Percentiles rank a stretch among this genome's conserved stretches.
phyloP scores from a whole-genome alignment of 75 land plant species.

The Picea sitchensis region DNA sequence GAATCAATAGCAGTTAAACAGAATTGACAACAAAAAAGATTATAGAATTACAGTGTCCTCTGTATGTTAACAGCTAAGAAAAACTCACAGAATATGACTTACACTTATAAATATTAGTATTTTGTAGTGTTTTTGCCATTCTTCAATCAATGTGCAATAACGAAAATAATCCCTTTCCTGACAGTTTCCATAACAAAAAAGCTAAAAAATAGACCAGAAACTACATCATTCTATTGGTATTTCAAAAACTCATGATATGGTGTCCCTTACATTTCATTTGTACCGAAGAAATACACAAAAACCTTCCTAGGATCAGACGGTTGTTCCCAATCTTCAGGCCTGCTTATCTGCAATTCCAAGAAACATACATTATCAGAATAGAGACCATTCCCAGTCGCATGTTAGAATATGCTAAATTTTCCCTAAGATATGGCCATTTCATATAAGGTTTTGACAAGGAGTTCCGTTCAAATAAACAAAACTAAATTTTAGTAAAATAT shows the following conservation, averaged over 20 bases:
- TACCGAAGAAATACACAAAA: constrained; percentile 85
- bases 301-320: constrained; percentile 50
- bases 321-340: constrained; percentile 55
- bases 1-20: not conserved
- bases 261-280: constrained; percentile 82
- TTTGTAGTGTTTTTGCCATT: not conserved
- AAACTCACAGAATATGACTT: not conserved
- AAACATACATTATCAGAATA: not conserved
- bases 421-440: too few relatives aligned
- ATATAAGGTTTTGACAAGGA: too few relatives aligned
- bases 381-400: too few relatives aligned
- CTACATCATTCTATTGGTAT: not conserved
- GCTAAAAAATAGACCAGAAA: not conserved
- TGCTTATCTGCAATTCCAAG: constrained; percentile 52
- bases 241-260: not conserved
- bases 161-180: not conserved
- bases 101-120: not conserved
- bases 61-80: not conserved
- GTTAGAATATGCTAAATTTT: too few relatives aligned
- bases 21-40: not conserved
- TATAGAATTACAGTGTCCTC: not conserved
- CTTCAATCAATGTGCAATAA: not conserved
- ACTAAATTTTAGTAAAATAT: too few relatives aligned
- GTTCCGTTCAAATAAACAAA: too few relatives aligned
- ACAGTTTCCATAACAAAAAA: not conserved